A percentile compares a stretch with the other conserved stretches of the same genome.
These are phyloP conservation scores for Evansstolkia leycettana DNA, from an alignment of 495 filamentous ascomycete species.

Conservation along the genomic window DNA sequence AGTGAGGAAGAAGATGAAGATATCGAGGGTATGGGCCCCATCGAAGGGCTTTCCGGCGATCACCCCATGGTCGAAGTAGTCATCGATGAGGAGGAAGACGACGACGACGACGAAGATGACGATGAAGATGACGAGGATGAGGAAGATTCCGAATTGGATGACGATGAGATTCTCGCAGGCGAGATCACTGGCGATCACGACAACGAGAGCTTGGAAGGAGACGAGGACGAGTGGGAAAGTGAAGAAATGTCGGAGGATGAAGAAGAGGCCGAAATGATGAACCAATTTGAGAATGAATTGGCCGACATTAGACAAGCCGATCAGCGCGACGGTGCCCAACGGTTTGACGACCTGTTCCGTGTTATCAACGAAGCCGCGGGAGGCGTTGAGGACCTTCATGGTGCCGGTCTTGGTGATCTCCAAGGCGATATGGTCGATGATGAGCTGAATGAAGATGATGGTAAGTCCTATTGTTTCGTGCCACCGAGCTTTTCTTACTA, in stretches of 20 bases:
- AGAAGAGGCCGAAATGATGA: slow-evolving; percentile 42
- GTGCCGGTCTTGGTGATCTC: slow-evolving; percentile 24
- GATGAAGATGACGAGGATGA: slow-evolving; percentile 58
- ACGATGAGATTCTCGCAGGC: slow-evolving; percentile 37
- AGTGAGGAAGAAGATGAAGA: slow-evolving; percentile 82
- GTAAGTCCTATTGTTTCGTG: slow-evolving; percentile 32
- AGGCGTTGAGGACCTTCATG: slow-evolving; percentile 24
- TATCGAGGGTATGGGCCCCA: slow-evolving; percentile 59
- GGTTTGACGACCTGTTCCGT: slow-evolving; percentile 29
- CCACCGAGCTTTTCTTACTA: slow-evolving; percentile 1
- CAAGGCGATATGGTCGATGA: slow-evolving; percentile 51
- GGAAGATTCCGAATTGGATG: slow-evolving; percentile 43
- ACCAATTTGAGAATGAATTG: slow-evolving; percentile 34
- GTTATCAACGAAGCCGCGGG: slow-evolving; percentile 29
- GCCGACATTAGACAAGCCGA: slow-evolving; percentile 60
- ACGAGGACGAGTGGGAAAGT: slow-evolving; percentile 48
- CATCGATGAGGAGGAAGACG: slow-evolving; percentile 59
- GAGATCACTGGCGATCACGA: slow-evolving; percentile 52
- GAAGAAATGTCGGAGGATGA: slow-evolving; percentile 43
- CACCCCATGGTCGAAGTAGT: slow-evolving; percentile 75
- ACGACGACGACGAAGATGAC: slow-evolving; percentile 46
- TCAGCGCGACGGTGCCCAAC: slow-evolving; percentile 45
- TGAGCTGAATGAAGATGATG: slow-evolving; percentile 55
- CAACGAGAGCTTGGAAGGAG: slow-evolving; percentile 47
- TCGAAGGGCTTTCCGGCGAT: slow-evolving; percentile 77